These are phyloP conservation scores for Globisporangium solare DNA, from an alignment of 352 stramenopile genomes.

Conservation along the genomic window DNA sequence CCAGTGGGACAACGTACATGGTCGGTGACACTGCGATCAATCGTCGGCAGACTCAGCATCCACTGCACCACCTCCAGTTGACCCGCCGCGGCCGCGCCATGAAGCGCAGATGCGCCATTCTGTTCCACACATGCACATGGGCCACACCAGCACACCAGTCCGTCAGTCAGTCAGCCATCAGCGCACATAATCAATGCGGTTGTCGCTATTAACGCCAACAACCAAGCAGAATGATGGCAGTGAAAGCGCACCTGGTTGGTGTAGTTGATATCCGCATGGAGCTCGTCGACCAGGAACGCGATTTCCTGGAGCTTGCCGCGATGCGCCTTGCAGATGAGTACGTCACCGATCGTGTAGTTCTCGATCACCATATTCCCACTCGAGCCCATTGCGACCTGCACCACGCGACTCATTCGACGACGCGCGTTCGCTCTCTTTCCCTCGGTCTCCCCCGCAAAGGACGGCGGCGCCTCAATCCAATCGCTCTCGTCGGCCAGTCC, in stretches of 20 bases:
- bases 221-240: not conserved
- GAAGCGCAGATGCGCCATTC: slow-evolving; percentile 80
- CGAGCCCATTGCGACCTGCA: slow-evolving; percentile 56
- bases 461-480: too few relatives aligned
- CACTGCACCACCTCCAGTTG: slow-evolving; percentile 82
- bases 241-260: slow-evolving; percentile 59
- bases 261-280: slow-evolving; percentile 83
- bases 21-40: slow-evolving; percentile 62
- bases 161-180: not conserved
- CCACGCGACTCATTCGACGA: slow-evolving; percentile 50
- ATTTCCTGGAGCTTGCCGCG: slow-evolving; percentile 81
- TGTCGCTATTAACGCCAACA: too few relatives aligned
- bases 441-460: too few relatives aligned
- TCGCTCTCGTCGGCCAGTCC: too few relatives aligned
- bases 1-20: slow-evolving; percentile 32
- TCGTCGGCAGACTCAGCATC: slow-evolving; percentile 52
- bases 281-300: slow-evolving; percentile 63
- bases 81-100: slow-evolving; percentile 67
- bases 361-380: slow-evolving; percentile 47
- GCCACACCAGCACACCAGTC: not conserved
- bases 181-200: not conserved
- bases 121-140: slow-evolving; percentile 16
- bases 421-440: not conserved
- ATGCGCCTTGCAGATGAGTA: slow-evolving; percentile 83
- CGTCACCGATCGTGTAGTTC: slow-evolving; percentile 80